Evolutionary conservation across 805 yeast genomes (phyloP), one percentile per base, ranked within the genome.

Genomic region (Cyberlindnera saturnus): DNA sequence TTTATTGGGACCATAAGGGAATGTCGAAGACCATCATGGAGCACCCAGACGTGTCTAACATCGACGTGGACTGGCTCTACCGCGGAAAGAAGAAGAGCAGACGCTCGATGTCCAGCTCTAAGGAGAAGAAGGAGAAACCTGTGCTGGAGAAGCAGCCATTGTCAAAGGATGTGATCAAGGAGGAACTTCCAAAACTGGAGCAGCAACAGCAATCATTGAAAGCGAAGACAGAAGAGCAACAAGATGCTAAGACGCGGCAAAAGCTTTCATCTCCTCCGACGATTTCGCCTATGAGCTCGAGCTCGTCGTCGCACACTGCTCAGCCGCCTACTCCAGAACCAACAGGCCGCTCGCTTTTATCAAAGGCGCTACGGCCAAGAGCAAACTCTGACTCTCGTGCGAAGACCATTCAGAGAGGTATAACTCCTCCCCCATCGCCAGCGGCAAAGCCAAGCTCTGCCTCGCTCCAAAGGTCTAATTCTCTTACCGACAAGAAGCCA

Each of bases 31-130:
- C 13, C 33, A 20, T 20, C 17, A 42, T 42, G 49, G 43, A 13
- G 35, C 43, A 40, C 50, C 38, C 18, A 29, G 52, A 49, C 19
- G 46, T 43, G 17, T 49, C 53, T 2, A 50, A 49, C 39, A 52
- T 86, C 36, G 91, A 85, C 52, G 89, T 86, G 11, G 95, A 85
- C 56, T 86, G 95, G 95, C 67, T 86, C 23, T 85, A 85, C 57
- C 70, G 88, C 53, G 90, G 90, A n/a, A 81, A 81, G 57, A 79
- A 81, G 34, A 70, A 78, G 41, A 44, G 56, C 39, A 61, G 50
- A 40, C 53, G 62, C 44, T 50, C 61, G 2, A 36, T 45, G 18
- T 56, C 64, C 36, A 50, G 44, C 11, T 41, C 32, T 49, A 47
- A 57, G 46, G 38, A 46, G 26, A 44, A 41, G 44, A 44, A 34